These are phyloP conservation scores for Monilinia fructigena DNA, from an alignment of 2,329 filamentous ascomycete genomes.

Conservation along the genomic window DNA sequence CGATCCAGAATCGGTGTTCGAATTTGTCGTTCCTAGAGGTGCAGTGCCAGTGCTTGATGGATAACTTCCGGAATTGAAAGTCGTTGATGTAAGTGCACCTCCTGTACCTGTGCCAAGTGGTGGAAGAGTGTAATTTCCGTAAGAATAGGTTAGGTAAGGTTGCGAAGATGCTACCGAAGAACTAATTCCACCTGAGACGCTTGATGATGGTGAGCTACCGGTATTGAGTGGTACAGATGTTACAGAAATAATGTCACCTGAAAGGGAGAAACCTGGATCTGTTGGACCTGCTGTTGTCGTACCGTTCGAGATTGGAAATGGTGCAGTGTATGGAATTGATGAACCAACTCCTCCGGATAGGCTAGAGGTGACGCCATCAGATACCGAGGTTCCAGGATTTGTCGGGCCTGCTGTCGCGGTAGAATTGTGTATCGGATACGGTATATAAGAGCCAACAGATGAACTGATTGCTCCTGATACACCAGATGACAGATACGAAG, in stretches of 20 bases:
- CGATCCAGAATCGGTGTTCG: conserved; percentile 19
- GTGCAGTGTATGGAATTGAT: conserved; percentile 21
- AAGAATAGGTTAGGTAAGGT: conserved; percentile 16
- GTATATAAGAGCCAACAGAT: background rate
- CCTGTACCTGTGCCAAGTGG: conserved; percentile 12
- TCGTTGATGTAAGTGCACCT: background rate
- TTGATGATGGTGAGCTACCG: conserved; percentile 15
- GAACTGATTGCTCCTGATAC: conserved; percentile 10
- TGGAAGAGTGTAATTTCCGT: conserved; percentile 16
- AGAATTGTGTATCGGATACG: conserved; percentile 17
- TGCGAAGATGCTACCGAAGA: conserved; percentile 18
- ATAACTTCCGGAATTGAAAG: conserved; percentile 14
- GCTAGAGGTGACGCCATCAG: background rate
- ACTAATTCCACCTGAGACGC: conserved; percentile 18
- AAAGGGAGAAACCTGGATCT: conserved; percentile 4
- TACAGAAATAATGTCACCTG: background rate
- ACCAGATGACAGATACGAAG: background rate
- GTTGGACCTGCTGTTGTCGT: conserved; percentile 22
- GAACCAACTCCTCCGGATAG: conserved; percentile 19
- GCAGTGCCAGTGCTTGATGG: conserved; percentile 17
- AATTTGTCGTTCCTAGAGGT: conserved; percentile 18
- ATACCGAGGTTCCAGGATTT: conserved; percentile 5
- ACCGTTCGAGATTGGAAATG: conserved; percentile 25
- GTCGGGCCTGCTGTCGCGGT: conserved; percentile 21
- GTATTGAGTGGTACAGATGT: conserved; percentile 3